A percentile compares a stretch with the other conserved stretches of the same genome.
Conservation (phyloP, 2,329 filamentous ascomycete genomes). For the Penicillium sumatraense region DNA sequence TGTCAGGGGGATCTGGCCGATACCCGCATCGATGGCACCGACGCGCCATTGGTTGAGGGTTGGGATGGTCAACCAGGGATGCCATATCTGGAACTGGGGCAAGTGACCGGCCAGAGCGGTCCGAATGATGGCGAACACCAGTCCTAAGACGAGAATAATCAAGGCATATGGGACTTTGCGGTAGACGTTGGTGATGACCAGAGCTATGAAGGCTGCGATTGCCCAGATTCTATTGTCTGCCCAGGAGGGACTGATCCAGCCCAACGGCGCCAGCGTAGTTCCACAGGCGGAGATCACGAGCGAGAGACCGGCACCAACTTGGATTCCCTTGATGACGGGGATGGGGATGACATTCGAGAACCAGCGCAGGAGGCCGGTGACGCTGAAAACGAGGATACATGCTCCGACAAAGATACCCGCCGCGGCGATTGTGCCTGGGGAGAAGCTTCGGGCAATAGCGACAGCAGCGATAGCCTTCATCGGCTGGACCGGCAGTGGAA, state of each 20-base stretch:
- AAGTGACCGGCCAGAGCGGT: conserved; percentile 41
- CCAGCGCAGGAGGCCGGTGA: conserved; percentile 77
- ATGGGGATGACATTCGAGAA: conserved; percentile 77
- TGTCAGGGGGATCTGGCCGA: conserved; percentile 88
- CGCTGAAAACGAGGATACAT: conserved; percentile 75
- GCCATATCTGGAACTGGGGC: conserved; percentile 64
- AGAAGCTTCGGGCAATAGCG: conserved; percentile 73
- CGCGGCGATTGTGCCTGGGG: conserved; percentile 73
- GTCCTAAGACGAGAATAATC: conserved; percentile 69
- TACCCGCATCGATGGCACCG: conserved; percentile 68
- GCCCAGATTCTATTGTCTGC: conserved; percentile 82
- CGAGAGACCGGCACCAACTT: conserved; percentile 86
- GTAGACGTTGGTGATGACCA: conserved; percentile 69
- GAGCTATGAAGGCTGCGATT: conserved; percentile 70
- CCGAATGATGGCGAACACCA: conserved; percentile 65
- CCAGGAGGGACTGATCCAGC: conserved; percentile 68
- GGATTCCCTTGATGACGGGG: conserved; percentile 91
- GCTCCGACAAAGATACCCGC: conserved; percentile 79
- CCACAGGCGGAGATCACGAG: conserved; percentile 78
- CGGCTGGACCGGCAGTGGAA: conserved; percentile 89
- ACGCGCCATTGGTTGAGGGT: conserved; percentile 52
- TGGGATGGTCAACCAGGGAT: conserved; percentile 58
- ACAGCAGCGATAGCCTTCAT: conserved; percentile 90
- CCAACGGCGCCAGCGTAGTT: conserved; percentile 68
- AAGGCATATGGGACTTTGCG: conserved; percentile 79